These are phyloP conservation scores for Mycena galericulata DNA, from an alignment of 768 basidiomycete species.

Conservation along the genomic window DNA sequence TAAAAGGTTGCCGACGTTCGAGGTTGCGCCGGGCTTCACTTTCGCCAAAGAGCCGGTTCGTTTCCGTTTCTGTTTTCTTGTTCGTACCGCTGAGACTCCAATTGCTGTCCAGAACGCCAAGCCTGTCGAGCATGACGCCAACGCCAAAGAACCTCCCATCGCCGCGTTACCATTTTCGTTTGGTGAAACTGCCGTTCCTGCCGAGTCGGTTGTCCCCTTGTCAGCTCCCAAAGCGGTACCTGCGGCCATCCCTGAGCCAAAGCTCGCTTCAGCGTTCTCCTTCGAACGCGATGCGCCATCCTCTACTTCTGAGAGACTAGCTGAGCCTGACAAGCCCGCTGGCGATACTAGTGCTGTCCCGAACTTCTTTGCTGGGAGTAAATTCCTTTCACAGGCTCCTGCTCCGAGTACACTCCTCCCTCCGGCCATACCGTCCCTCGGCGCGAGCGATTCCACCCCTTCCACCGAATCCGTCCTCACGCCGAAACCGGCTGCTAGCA, in stretches of 20 bases:
- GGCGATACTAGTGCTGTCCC: conserved; percentile 51
- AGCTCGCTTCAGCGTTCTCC: not conserved
- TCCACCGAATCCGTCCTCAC: conserved; percentile 26
- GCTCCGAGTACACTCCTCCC: conserved; percentile 21
- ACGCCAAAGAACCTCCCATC: conserved; percentile 77
- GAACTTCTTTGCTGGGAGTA: conserved; percentile 73
- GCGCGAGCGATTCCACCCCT: conserved; percentile 39
- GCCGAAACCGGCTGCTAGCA: conserved; percentile 23
- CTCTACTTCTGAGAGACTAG: conserved; percentile 5
- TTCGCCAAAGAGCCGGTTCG: conserved; percentile 73
- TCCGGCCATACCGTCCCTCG: conserved; percentile 33
- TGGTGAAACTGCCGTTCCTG: conserved; percentile 46
- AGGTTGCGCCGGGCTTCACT: conserved; percentile 72
- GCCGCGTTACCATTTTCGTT: conserved; percentile 74
- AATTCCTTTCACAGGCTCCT: conserved; percentile 56
- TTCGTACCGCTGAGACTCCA: conserved; percentile 7
- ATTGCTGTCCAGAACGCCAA: conserved; percentile 39
- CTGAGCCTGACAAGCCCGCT: conserved; percentile 9
- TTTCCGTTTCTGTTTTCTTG: conserved; percentile 2
- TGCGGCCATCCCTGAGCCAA: conserved; percentile 27
- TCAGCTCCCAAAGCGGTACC: conserved; percentile 32
- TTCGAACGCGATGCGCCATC: conserved; percentile 13
- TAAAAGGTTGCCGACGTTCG: conserved; percentile 66
- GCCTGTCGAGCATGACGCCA: conserved; percentile 52
- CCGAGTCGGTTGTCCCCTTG: conserved; percentile 16